Evolutionary conservation across 2,329 filamentous ascomycete genomes (phyloP), one percentile per base, ranked within the genome.

Genomic region (Tolypocladium paradoxum): DNA sequence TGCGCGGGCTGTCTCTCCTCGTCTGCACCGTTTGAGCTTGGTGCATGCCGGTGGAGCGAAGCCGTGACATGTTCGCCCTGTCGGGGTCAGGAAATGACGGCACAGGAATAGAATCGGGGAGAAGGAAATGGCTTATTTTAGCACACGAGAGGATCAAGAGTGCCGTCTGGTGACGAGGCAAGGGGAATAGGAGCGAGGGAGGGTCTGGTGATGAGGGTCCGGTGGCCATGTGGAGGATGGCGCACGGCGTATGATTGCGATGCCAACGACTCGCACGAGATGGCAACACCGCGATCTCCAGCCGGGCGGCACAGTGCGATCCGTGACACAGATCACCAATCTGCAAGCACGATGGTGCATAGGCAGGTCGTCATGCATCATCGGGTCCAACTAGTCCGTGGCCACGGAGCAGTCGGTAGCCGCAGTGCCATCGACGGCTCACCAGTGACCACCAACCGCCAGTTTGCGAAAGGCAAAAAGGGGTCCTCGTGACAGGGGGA

Each of bases 131-230:
- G 43, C 43, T 20, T 16, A 31, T 18, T 20, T 16, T 29, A 12
- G 40, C 7, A 31, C 16, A 31, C 6, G 16, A 31, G 43, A 29
- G 7, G 27, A 31, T 31, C 24, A 29, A 16, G 43, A 6, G 27
- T 48, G n/a, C 31, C 20, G 33, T 49, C 48, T 18, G 48, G 35
- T 49, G 48, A 24, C 20, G 24, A 7, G 18, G 34, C 20, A 35
- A 48, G 31, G 31, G 33, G 8, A 24, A 22, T 12, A 24, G 22
- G 20, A 27, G 34, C n/a, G n/a, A 9, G 22, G 34, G 48, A 49
- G 48, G 48, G 48, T 49, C 48, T 49, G 48, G 34, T 49, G 48
- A 49, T 37, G 48, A 29, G 48, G 48, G 34, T 49, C 48, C 24
- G 34, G 48, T 49, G 34, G 48, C 35, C 33, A n/a, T 37, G 20